Conservation (phyloP, 441 rosid species). For the Erysimum pusillum region DNA sequence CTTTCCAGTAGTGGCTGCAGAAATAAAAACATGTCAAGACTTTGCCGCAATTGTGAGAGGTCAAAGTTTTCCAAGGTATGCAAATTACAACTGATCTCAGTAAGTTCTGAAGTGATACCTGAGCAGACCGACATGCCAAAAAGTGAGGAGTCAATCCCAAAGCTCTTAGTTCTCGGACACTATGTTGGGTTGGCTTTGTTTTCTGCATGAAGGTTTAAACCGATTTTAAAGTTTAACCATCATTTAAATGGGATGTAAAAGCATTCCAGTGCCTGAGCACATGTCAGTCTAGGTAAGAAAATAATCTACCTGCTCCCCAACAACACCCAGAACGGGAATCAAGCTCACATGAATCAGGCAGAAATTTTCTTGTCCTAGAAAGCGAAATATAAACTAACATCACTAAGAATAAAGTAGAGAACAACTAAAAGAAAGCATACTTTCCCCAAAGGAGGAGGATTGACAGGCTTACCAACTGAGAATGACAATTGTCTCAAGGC, state of each 20-base stretch:
- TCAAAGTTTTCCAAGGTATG: conserved; percentile 15
- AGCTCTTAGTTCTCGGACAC: conserved; percentile 82
- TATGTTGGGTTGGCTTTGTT: conserved; percentile 86
- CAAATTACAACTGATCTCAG: conserved; percentile 1
- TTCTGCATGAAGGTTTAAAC: conserved; percentile 52
- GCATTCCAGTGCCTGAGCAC: background rate
- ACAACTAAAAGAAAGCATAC: conserved; percentile 21
- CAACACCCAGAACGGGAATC: conserved; percentile 78
- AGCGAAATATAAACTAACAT: conserved; percentile 41
- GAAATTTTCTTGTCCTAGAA: conserved; percentile 73
- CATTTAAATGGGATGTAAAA: background rate
- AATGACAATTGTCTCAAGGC: conserved; percentile 78
- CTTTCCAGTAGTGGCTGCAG: conserved; percentile 69
- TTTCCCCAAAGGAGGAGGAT: conserved; percentile 21
- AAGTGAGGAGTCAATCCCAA: conserved; percentile 87
- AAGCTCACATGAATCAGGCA: conserved; percentile 84
- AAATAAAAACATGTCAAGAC: conserved; percentile 33
- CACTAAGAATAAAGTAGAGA: conserved; percentile 32
- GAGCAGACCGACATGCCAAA: conserved; percentile 80
- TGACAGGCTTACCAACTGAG: conserved; percentile 69
- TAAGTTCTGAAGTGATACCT: conserved; percentile 47
- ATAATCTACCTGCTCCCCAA: conserved; percentile 75
- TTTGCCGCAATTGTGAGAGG: conserved; percentile 11
- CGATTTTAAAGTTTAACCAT: background rate
- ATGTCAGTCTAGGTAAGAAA: conserved; percentile 5